Base-by-base conservation (phyloP, 176 grass and related monocot genomes). In the Poa annua region DNA sequence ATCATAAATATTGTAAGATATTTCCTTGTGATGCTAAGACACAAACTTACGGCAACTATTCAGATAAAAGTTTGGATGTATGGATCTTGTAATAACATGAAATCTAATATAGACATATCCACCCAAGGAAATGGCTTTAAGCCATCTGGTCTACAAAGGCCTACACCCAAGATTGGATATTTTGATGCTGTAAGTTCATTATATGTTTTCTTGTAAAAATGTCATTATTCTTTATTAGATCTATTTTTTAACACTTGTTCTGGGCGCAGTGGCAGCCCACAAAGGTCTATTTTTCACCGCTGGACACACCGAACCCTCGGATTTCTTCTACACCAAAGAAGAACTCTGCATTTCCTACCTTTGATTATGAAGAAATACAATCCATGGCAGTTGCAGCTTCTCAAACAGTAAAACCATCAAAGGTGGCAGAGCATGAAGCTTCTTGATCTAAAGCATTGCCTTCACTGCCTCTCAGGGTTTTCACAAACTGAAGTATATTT, bases 91-190 rank as follows among this genome's bases (percentile, higher is more conserved):
- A 29, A 29, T 56, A 68, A 52, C 38, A 35, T 19, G 4, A 66
- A 74, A 26, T 67, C 73, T n/a, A 21, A 34, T 55, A 13, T 53
- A 36, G 59, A 62, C n/a, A 45, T 20, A 61, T 52, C 38, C 10
- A 77, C 52, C 56, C 17, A 71, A 51, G 86, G 80, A 88, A 83
- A 88, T 81, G 35, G 70, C 44, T 82, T 80, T 75, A 97, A 89
- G 53, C 95, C 92, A 75, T 86, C 90, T 0, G 95, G 92, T 15
- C 84, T 97, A 61, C 78, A 88, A 33, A 85, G 85, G 90, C 95
- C 95, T 50, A 87, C 79, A 55, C 88, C 86, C 2, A 94, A 94
- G 53, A 92, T 92, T 55, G 95, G 95, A 78, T 94, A 91, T 77
- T 97, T 97, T 86, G 95, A 94, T 83, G 84, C 88, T 17, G 95